Evolutionary conservation across 495 filamentous ascomycete species (phyloP), one percentile per base, ranked within the genome.

Genomic region (Tuber umbilicatum): DNA sequence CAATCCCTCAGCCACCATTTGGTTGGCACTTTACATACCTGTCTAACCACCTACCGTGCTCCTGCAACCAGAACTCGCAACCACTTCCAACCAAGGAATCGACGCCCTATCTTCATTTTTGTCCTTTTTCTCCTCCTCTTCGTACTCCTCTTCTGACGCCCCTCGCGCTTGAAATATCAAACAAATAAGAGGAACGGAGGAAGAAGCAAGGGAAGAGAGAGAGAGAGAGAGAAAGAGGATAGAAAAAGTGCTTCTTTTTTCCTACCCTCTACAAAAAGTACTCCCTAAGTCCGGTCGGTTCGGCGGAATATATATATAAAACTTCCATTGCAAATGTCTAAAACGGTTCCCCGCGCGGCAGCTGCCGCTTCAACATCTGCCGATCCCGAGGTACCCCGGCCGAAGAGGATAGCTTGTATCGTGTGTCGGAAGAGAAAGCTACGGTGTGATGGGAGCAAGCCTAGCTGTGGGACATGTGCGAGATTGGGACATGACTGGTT

Each of bases 321-420:
- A 0, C 19, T 31, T 64, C 55, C 27, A 35, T 35, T 64, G 55
- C 55, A 64, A 64, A 64, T 64, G 55, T 64, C 55, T 64, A 64
- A 64, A 16, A 64, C 55, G n/a, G 55, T 64, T 64, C 55, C 31
- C 55, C 71, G 71, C 38, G 37, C 60, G 47, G 42, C 50, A 78
- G 21, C 70, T n/a, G 23, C 76, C 43, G 67, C 50, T 55, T 21
- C 64, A 68, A 38, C 67, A 41, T 21, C 73, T n/a, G 60, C 69
- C 45, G 76, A 78, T 39, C 69, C 73, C 37, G 81, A 82, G 31
- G 86, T 92, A 27, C 92, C 93, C 40, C 93, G 93, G 79, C 90
- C 91, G 37, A 98, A 98, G 86, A 88, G 95, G 80, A 93, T 98
- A 77, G 95, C 95, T n/a, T 99, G 95, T 83, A 91, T 97, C 73